Percentiles rank a stretch among this genome's conserved stretches.
phyloP scores from a whole-genome alignment of 805 yeast species.

The Metschnikowia dekortorum region DNA sequence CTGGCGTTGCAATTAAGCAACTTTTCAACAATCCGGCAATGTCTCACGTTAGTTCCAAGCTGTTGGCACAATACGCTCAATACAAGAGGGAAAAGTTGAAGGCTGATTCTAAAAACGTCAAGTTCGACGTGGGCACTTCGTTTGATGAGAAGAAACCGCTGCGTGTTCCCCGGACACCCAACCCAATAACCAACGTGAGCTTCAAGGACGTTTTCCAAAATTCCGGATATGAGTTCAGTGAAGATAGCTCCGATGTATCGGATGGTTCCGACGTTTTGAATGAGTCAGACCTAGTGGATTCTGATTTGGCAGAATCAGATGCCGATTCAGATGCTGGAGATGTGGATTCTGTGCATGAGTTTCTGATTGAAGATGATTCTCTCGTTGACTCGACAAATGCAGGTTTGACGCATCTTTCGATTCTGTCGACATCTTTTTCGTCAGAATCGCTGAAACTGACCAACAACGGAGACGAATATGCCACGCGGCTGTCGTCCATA shows the following conservation, averaged over 20 bases:
- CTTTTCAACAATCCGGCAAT: conserved; percentile 43
- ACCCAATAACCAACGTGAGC: conserved; percentile 27
- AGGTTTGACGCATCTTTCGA: conserved; percentile 20
- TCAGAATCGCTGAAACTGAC: conserved; percentile 16
- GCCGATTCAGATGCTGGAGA: conserved; percentile 7
- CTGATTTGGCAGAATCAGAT: conserved; percentile 11
- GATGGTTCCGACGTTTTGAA: conserved; percentile 8
- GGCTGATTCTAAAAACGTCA: conserved; percentile 16
- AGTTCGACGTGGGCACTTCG: conserved; percentile 16
- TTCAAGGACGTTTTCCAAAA: conserved; percentile 29
- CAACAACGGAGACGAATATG: conserved; percentile 24
- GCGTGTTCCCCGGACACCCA: conserved; percentile 41
- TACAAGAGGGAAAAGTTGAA: conserved; percentile 10
- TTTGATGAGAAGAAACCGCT: conserved; percentile 7
- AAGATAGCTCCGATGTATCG: conserved; percentile 12
- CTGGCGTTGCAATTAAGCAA: conserved; percentile 32
- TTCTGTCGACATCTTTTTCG: conserved; percentile 17
- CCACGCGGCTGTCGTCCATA: conserved; percentile 36
- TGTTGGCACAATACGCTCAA: conserved; percentile 13
- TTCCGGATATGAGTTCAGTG: neutral
- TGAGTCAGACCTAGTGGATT: conserved; percentile 19
- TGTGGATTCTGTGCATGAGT: conserved; percentile 1
- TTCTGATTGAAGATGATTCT: neutral
- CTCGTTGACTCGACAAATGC: neutral
- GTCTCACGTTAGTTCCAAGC: conserved; percentile 20